phyloP scores from a whole-genome alignment of 116 monocot species.

The Cymodocea nodosa region DNA sequence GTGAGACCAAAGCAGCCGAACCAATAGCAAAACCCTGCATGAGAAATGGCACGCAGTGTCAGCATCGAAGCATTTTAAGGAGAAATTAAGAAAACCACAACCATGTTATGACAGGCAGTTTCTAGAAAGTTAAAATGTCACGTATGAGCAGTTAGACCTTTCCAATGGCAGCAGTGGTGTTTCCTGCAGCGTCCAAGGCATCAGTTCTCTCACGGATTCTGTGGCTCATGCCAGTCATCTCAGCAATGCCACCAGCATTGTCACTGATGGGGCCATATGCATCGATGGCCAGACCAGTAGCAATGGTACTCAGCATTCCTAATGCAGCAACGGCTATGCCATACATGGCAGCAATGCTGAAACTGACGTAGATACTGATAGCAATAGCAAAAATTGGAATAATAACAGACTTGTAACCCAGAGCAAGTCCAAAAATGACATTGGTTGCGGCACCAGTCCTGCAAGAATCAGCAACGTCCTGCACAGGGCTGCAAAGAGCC shows the following conservation, averaged over 20 bases:
- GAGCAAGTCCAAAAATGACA: constrained; percentile 21
- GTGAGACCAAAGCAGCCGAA: constrained; percentile 20
- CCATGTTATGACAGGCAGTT: no score
- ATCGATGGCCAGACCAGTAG: constrained; percentile 24
- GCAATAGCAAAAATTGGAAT: constrained; percentile 32
- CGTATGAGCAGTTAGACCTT: constrained; percentile 12
- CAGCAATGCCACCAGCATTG: constrained; percentile 33
- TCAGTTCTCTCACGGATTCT: constrained; percentile 55
- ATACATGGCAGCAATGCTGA: constrained; percentile 30
- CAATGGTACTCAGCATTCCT: constrained; percentile 18
- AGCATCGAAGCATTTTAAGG: no score
- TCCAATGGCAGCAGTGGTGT: constrained; percentile 37
- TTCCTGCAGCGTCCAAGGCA: constrained; percentile 31
- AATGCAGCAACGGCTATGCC: constrained; percentile 30
- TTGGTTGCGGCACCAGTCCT: constrained; percentile 36
- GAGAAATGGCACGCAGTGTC: background rate
- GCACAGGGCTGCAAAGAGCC: constrained; percentile 14
- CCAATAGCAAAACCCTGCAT: constrained; percentile 24
- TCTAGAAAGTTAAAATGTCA: background rate
- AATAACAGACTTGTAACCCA: constrained; percentile 34
- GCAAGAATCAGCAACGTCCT: constrained; percentile 23
- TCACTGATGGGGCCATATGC: constrained; percentile 34
- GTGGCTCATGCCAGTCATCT: constrained; percentile 44
- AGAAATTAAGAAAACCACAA: no score
- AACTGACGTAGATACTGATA: constrained; percentile 26